These are phyloP conservation scores for Cudoniella acicularis DNA, from an alignment of 495 filamentous ascomycete species.

Conservation along the genomic window DNA sequence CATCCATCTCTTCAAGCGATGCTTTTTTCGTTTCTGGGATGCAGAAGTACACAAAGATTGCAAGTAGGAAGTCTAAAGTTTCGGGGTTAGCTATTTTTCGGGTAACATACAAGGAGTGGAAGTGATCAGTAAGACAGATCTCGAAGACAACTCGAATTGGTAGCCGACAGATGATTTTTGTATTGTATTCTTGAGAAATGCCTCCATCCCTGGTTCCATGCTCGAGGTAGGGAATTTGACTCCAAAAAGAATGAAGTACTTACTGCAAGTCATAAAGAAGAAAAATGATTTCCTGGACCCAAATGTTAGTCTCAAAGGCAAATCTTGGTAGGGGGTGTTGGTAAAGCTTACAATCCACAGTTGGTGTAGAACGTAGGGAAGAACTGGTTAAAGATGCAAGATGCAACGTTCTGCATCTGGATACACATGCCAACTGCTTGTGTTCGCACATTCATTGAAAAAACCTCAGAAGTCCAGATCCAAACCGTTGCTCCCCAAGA, in stretches of 20 bases:
- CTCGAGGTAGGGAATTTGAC: slow-evolving; percentile 57
- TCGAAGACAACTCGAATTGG: too few species aligned
- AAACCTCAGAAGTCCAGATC: slow-evolving; percentile 64
- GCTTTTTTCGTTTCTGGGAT: slow-evolving; percentile 69
- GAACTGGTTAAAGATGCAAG: slow-evolving; percentile 60
- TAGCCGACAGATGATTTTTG: too few species aligned
- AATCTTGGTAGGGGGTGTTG: not conserved
- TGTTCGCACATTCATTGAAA: slow-evolving; percentile 62
- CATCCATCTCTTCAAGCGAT: slow-evolving; percentile 55
- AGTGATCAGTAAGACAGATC: slow-evolving; percentile 59
- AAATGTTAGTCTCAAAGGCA: not conserved
- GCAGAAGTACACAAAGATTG: slow-evolving; percentile 65
- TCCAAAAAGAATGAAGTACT: not conserved
- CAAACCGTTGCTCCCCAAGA: slow-evolving; percentile 62
- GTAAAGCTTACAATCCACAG: slow-evolving; percentile 37
- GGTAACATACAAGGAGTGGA: slow-evolving; percentile 36
- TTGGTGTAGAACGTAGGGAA: slow-evolving; percentile 59
- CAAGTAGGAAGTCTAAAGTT: slow-evolving; percentile 69
- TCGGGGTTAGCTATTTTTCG: not conserved
- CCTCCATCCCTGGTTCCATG: too few species aligned
- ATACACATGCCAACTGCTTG: slow-evolving; percentile 63
- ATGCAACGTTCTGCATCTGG: slow-evolving; percentile 38
- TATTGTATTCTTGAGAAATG: too few species aligned
- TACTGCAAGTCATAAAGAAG: not conserved
- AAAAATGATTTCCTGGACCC: not conserved